Percentiles rank a stretch among this genome's conserved stretches.
phyloP scores from a whole-genome alignment of 192 early-diverging fungal genomes.

The Gryganskiella cystojenkinii region DNA sequence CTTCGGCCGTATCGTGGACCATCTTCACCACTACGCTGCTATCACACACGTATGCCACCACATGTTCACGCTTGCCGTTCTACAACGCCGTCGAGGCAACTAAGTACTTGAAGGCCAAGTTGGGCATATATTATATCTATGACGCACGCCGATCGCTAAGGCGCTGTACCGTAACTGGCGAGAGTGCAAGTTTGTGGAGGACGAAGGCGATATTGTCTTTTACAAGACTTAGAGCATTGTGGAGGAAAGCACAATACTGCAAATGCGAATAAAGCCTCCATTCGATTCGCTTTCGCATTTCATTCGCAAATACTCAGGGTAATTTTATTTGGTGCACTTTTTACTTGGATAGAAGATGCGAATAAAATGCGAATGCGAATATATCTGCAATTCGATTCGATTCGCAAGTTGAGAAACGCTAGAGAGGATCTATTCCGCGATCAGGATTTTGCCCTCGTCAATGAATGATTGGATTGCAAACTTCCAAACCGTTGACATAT shows the following conservation, averaged over 20 bases:
- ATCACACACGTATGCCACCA: slow-evolving; percentile 96
- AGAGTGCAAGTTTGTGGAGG: slow-evolving; percentile 91
- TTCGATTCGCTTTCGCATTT: no score
- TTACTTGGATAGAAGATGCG: no score
- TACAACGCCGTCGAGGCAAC: slow-evolving; percentile 95
- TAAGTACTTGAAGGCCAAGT: slow-evolving; percentile 75
- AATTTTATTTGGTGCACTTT: no score
- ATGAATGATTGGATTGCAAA: slow-evolving; percentile 49
- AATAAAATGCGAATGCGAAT: no score
- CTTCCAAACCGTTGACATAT: slow-evolving; percentile 40
- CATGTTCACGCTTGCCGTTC: slow-evolving; percentile 97
- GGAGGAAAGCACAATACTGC: no score
- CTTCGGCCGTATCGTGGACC: slow-evolving; percentile 85
- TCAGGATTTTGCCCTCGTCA: slow-evolving; percentile 44
- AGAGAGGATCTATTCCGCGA: no score
- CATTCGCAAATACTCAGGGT: no score
- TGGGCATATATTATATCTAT: slow-evolving; percentile 84
- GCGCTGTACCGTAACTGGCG: slow-evolving; percentile 75
- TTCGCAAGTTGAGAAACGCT: no score
- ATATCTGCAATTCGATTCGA: no score
- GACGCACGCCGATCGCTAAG: slow-evolving; percentile 77
- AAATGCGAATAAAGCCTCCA: no score
- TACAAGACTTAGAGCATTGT: no score
- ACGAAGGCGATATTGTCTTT: slow-evolving; percentile 85
- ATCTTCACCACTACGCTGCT: slow-evolving; percentile 81